Evolutionary conservation across 2,329 filamentous ascomycete species (phyloP), one percentile per base, ranked within the genome.

Genomic region (Penicillium hesseltinei): DNA sequence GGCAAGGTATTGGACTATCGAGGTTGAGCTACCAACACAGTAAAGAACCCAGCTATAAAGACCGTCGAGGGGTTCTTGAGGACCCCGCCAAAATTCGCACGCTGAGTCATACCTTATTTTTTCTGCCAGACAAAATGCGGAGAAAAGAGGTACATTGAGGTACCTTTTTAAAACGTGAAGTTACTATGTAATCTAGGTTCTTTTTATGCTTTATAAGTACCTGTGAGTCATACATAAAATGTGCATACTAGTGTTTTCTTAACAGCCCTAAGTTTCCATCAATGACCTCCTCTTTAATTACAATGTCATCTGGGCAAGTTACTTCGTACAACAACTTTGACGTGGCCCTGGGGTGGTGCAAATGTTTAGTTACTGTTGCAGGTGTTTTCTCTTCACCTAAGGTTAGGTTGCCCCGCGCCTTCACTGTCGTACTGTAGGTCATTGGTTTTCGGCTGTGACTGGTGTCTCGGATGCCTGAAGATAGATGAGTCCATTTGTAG

Each of bases 401-500:
- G 19, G 6, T 35, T 23, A 8, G 19, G 13, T 33, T 35, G 8
- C 29, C 19, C 19, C 8, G 19, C 8, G 29, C 44, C 19, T n/a
- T 21, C 13, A 25, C 15, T 35, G 6, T 47, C 15, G 13, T 13
- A 47, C 25, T n/a, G 45, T 47, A 25, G 29, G 45, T 35, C 29
- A 21, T 44, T 33, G 35, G n/a, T 40, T 36, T 46, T 29, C 57
- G 19, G 50, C 29, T 21, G 21, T 31, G 31, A 17, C 17, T 42
- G 29, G 13, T 31, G 44, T 33, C 17, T 57, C 49, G n/a, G 60
- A 51, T 17, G 78, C 81, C 66, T 86, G 83, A 4, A 88, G 75
- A 65, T 88, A 84, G 55, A 88, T 84, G 50, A 88, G 71, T 2
- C 85, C 85, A 64, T 88, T 87, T 1, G 83, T 80, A 27, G 86